Base-by-base conservation (phyloP, 345 rosid genomes). In the Nephelium lappaceum region DNA sequence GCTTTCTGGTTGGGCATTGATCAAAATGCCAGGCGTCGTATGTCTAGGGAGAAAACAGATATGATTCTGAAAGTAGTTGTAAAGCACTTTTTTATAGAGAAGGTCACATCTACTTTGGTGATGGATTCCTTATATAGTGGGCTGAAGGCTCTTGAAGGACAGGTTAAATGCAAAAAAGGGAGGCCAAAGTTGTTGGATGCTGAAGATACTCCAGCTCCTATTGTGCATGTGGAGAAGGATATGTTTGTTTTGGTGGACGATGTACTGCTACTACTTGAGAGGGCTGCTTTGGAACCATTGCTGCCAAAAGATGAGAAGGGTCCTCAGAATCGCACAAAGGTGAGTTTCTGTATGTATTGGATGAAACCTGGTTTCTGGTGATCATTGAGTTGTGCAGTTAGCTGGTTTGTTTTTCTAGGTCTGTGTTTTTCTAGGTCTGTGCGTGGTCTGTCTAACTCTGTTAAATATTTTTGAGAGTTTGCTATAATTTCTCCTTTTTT, bases 121-220 rank as follows among this genome's bases (percentile, higher is more conserved):
- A 93, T 95, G 99, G 99, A 95, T 90, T 92, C 97, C 88, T 89
- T 95, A 85, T 91, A 95, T 82, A 95, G 97, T 81, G 99, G 99
- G 73, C 84, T 90, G 85, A 95, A 91, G 89, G 95, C 99, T 82
- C 96, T 95, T 69, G 97, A 95, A 88, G 90, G 94, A 58, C 97
- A 92, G 84, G 80, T 78, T 77, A 92, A 86, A 79, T 81, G 84
- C 86, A 88, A 83, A 87, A 92, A 89, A 80, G 93, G 84, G 64
- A 91, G 85, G 82, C 67, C 38, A 62, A 90, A 85, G 83, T 75
- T 84, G 75, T 82, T 70, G 55, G 97, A 89, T 82, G 66, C 81
- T 27, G 97, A 85, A 79, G 97, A 93, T 84, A 85, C 83, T 69
- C 92, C 91, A 78, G 89, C 93, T 85, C 97, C 98, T 43, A 89